These are phyloP conservation scores for Cytospora chrysosperma DNA, from an alignment of 2,329 filamentous ascomycete species.

Conservation along the genomic window DNA sequence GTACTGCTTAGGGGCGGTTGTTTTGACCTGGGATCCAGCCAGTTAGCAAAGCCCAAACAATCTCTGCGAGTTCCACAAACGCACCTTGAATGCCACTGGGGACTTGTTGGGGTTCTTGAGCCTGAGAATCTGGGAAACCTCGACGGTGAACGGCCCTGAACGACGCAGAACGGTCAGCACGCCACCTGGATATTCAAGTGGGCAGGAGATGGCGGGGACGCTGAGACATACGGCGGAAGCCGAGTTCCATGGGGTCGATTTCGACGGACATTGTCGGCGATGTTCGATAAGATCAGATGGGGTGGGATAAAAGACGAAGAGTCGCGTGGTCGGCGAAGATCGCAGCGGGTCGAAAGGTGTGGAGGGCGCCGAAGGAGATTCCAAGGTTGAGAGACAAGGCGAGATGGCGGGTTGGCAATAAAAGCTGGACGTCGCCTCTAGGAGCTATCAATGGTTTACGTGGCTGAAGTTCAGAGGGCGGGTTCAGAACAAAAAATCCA, in stretches of 20 bases:
- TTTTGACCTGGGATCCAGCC: constrained; percentile 76
- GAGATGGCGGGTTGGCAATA: background rate
- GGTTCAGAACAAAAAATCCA: background rate
- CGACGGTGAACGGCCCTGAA: constrained; percentile 64
- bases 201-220: background rate
- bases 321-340: constrained; percentile 11
- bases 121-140: constrained; percentile 63
- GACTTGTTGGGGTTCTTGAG: constrained; percentile 63
- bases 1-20: constrained; percentile 97
- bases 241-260: constrained; percentile 86
- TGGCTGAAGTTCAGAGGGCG: background rate
- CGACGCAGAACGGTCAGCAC: constrained; percentile 26
- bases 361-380: constrained; percentile 23
- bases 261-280: constrained; percentile 83
- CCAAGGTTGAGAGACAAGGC: background rate
- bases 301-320: constrained; percentile 9
- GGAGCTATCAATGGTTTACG: background rate
- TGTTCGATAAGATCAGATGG: constrained; percentile 7
- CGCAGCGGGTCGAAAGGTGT: constrained; percentile 26
- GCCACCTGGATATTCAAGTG: background rate
- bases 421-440: background rate
- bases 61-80: constrained; percentile 18
- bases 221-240: constrained; percentile 76
- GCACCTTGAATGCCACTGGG: constrained; percentile 70
- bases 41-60: constrained; percentile 30